These are phyloP conservation scores for Cordyceps pruinosa DNA, from an alignment of 2,329 filamentous ascomycete genomes.

Conservation along the genomic window DNA sequence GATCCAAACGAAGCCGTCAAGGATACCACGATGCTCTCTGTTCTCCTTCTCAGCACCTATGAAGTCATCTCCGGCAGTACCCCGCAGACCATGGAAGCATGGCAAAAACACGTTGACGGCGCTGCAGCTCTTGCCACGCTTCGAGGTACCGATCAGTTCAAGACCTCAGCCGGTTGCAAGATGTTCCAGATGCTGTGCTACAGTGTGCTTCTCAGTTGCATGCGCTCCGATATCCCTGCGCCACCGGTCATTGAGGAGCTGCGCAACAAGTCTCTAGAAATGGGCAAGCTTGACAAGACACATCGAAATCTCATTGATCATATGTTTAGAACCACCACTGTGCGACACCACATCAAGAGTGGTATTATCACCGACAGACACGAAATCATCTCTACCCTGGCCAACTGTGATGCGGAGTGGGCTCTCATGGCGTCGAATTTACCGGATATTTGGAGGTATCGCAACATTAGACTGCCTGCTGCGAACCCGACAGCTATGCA, in stretches of 20 bases:
- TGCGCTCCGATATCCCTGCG: constrained; percentile 42
- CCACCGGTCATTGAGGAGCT: constrained; percentile 41
- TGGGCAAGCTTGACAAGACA: constrained; percentile 30
- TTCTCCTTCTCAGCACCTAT: constrained; percentile 49
- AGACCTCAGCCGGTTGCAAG: constrained; percentile 36
- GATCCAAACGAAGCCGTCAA: constrained; percentile 37
- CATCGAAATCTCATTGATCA: constrained; percentile 37
- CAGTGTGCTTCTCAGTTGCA: constrained; percentile 44
- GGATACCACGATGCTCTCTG: constrained; percentile 45
- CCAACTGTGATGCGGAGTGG: constrained; percentile 37
- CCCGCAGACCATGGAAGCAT: constrained; percentile 40
- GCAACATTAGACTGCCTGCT: constrained; percentile 31
- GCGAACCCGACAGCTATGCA: constrained; percentile 36
- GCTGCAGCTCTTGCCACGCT: constrained; percentile 44
- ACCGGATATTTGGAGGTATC: constrained; percentile 36
- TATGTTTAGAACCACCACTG: constrained; percentile 38
- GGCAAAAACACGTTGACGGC: constrained; percentile 47
- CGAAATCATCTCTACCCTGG: constrained; percentile 29
- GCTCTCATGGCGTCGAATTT: constrained; percentile 31
- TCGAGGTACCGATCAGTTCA: constrained; percentile 41
- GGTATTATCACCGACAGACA: constrained; percentile 30
- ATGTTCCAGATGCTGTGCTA: constrained; percentile 50
- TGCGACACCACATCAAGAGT: constrained; percentile 39
- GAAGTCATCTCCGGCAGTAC: constrained; percentile 45
- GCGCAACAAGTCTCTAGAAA: constrained; percentile 33